Conservation (phyloP, 371 early-diverging fungal genomes). For the Furculomyces boomerangus region DNA sequence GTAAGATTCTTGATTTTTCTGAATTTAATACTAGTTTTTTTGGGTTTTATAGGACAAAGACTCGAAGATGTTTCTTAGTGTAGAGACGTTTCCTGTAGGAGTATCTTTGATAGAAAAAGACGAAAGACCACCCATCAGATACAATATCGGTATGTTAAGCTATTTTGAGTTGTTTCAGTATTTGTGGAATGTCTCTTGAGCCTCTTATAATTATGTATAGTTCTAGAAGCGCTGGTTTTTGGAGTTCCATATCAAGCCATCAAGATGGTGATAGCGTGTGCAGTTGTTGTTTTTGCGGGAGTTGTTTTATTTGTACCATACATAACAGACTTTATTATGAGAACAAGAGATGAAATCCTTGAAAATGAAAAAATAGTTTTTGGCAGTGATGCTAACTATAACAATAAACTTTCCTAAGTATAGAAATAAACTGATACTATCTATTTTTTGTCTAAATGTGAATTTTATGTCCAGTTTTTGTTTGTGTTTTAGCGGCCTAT, state of each 20-base stretch:
- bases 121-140: not conserved
- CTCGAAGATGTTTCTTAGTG: not conserved
- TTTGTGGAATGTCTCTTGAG: not conserved
- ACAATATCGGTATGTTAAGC: not conserved
- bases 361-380: not conserved
- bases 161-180: not conserved
- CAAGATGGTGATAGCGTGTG: not conserved
- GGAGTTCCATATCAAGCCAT: not conserved
- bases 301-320: not conserved
- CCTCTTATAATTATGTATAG: not conserved
- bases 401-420: too few species aligned
- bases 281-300: not conserved
- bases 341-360: not conserved
- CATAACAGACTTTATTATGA: not conserved
- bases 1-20: not conserved
- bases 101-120: not conserved
- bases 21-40: not conserved
- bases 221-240: not conserved
- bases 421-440: too few species aligned
- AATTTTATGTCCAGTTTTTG: too few species aligned
- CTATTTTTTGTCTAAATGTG: too few species aligned
- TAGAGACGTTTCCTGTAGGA: not conserved
- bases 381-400: too few species aligned
- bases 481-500: too few species aligned
- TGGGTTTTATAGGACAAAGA: not conserved